Evolutionary conservation across 345 rosid species (phyloP).

Genomic region (Melaleuca quinquenervia): DNA sequence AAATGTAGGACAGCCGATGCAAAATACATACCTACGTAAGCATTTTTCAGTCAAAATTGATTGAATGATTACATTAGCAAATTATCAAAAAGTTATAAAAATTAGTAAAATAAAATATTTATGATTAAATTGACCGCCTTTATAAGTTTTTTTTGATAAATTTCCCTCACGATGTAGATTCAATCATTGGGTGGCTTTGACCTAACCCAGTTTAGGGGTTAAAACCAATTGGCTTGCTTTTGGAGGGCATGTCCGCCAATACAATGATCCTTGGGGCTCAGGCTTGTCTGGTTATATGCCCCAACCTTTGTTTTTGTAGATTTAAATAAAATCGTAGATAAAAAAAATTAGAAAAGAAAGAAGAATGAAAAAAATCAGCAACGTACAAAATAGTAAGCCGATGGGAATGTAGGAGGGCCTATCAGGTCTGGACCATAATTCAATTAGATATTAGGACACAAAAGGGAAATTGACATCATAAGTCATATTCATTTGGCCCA

Average conservation of each 20-base stretch:
- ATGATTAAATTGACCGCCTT: background rate
- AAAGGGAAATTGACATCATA: background rate
- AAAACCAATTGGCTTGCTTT: background rate
- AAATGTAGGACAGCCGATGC: rapidly evolving
- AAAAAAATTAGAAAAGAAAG: background rate
- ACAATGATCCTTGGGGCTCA: background rate
- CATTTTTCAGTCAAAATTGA: too few species aligned
- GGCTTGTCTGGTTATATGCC: background rate
- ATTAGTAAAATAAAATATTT: too few species aligned
- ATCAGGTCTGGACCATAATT: background rate
- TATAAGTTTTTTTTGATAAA: too few species aligned
- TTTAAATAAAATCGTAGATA: background rate
- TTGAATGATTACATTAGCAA: background rate
- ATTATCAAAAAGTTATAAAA: background rate
- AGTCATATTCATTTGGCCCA: too few species aligned
- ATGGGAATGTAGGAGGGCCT: background rate
- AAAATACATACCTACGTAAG: rapidly evolving
- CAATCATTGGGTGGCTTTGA: too few species aligned
- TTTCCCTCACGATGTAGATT: background rate
- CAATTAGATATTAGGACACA: background rate
- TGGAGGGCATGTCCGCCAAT: background rate
- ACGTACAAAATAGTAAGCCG: background rate
- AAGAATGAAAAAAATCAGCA: background rate
- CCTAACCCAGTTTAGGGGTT: too few species aligned
- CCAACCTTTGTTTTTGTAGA: background rate